Evolutionary conservation across 805 yeast genomes (phyloP), one percentile per base, ranked within the genome.

Genomic region (Vanderwaltozyma yarrowii): DNA sequence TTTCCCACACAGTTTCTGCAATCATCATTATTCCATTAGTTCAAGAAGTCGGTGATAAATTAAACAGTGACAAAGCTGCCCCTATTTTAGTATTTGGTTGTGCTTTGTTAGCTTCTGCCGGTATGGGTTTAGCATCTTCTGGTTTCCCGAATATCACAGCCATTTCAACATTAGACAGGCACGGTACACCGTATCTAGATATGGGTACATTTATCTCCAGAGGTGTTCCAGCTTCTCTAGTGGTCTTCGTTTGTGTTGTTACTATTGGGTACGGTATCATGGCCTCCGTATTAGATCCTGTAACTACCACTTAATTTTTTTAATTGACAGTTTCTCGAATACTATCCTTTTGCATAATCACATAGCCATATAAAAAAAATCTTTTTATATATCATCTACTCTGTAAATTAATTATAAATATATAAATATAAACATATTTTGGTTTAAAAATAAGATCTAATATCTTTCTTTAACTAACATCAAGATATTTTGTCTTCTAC

Each of bases 91-190:
- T 65, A 36, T 65, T 66, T 36, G 66, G 66, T 33, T 59, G 65
- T 41, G 71, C 87, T 28, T 58, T 88, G 35, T 62, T 89, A 46
- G 80, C 94, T 15, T 87, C 96, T 0, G 81, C 84, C 38, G 98
- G 97, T 41, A 92, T 89, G 97, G 97, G 95, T 5, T 69, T 89
- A 40, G 96, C 97, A 2, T 88, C 97, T 0, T 80, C 94, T 0
- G 97, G 98, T 0, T 92, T 92, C 70, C 98, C 98, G n/a, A 89
- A 92, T 54, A 95, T 92, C 27, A 88, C 97, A 0, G 98, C 97
- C 0, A 85, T 92, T 43, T 85, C 96, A 45, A 80, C 85, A 80
- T 74, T 88, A 3, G 95, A 89, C 56, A 92, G 83, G 45, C 73
- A 86, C 35, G 96, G 96, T n/a, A 75, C 77, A 35, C 84, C 94